Conservation (phyloP, 2,329 filamentous ascomycete species). For the Sphaerulina musiva region DNA sequence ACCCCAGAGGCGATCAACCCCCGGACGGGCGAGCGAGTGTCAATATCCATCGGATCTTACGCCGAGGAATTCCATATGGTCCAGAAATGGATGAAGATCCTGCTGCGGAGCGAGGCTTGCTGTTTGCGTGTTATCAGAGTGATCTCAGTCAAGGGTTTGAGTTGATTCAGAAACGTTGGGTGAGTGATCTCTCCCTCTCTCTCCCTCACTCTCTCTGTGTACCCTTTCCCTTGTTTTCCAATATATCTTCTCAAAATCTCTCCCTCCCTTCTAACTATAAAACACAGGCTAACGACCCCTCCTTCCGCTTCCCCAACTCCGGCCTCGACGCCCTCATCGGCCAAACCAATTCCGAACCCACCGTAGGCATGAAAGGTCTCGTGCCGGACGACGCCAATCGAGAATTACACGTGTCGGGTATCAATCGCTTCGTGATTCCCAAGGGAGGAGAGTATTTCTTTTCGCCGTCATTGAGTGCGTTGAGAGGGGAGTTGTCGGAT, state of each 20-base stretch:
- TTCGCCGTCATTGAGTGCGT: conserved; percentile 36
- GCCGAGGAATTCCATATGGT: conserved; percentile 41
- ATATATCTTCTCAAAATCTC: no score
- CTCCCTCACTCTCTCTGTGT: no score
- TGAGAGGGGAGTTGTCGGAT: conserved; percentile 20
- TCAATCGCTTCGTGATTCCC: conserved; percentile 37
- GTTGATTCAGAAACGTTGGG: conserved; percentile 33
- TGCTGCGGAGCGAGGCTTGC: conserved; percentile 39
- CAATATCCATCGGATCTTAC: conserved; percentile 36
- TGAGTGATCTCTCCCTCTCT: no score
- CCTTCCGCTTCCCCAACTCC: conserved; percentile 26
- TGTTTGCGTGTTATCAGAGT: conserved; percentile 45
- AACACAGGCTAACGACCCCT: conserved; percentile 23
- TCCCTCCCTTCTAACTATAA: no score
- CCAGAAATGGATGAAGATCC: conserved; percentile 31
- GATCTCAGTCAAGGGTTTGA: conserved; percentile 39
- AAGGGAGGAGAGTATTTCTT: conserved; percentile 46
- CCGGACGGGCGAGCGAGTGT: conserved; percentile 16
- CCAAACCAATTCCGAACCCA: conserved; percentile 19
- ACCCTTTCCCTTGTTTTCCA: no score
- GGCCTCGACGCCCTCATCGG: conserved; percentile 38
- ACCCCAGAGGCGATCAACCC: conserved; percentile 37
- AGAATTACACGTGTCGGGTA: conserved; percentile 19
- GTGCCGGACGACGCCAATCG: conserved; percentile 25
- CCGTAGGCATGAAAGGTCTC: conserved; percentile 26